Percentiles rank a stretch among this genome's conserved stretches.
phyloP scores from a whole-genome alignment of 129 eudicot genomes.

The Helichrysum umbraculigerum region DNA sequence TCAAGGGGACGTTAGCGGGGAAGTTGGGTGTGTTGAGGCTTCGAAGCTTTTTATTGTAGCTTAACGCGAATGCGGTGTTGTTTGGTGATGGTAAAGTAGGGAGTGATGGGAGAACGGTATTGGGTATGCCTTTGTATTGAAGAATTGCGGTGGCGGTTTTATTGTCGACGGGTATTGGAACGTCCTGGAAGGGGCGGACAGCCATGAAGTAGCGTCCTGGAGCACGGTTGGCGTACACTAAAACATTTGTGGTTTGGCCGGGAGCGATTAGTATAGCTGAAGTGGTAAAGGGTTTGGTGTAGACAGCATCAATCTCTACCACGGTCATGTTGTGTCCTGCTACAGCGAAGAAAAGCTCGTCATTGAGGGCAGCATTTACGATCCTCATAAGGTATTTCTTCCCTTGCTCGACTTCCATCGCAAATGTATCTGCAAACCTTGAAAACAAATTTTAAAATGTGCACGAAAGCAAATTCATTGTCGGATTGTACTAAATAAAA shows the following conservation, averaged over 20 bases:
- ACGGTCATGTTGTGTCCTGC: slow-evolving; percentile 25
- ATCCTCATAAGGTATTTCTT: slow-evolving; percentile 46
- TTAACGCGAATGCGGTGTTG: slow-evolving; percentile 33
- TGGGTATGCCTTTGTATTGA: slow-evolving; percentile 32
- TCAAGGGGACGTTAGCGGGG: slow-evolving; percentile 45
- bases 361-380: slow-evolving; percentile 44
- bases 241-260: slow-evolving; percentile 55
- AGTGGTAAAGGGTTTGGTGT: slow-evolving; percentile 48
- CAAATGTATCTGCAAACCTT: slow-evolving; percentile 42
- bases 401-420: slow-evolving; percentile 47
- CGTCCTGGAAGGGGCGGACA: slow-evolving; percentile 27
- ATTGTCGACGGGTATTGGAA: slow-evolving; percentile 24
- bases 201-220: slow-evolving; percentile 29
- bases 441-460: neutral
- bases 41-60: slow-evolving; percentile 37
- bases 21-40: slow-evolving; percentile 43
- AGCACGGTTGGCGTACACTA: slow-evolving; percentile 36
- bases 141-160: slow-evolving; percentile 47
- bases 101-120: slow-evolving; percentile 34
- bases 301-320: slow-evolving; percentile 31
- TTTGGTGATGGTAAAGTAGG: slow-evolving; percentile 42
- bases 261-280: slow-evolving; percentile 37
- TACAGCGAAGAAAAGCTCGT: slow-evolving; percentile 34
- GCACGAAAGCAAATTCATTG: neutral
- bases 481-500: neutral